Evolutionary conservation across 495 filamentous ascomycete genomes (phyloP).

Genomic region (Pseudoneurospora amorphoporcata): DNA sequence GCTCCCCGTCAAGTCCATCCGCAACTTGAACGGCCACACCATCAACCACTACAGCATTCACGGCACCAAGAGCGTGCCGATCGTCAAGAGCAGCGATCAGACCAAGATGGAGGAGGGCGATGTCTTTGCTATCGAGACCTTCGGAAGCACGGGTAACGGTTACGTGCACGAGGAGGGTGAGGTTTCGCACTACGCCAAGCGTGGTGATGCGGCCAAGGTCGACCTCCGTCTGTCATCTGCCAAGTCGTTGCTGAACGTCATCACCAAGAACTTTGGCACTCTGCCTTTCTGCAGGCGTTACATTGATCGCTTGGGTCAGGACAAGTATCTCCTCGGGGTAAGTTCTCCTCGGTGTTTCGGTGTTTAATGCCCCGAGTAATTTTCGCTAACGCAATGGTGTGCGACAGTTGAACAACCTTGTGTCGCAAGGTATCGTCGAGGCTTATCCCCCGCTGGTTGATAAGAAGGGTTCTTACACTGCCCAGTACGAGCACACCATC

Average conservation of each 20-base stretch:
- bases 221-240: constrained; percentile 63
- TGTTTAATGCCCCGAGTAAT: background rate
- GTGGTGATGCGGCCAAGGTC: constrained; percentile 53
- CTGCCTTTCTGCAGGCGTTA: constrained; percentile 80
- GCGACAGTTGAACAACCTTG: constrained; percentile 76
- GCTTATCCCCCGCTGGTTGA: constrained; percentile 83
- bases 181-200: constrained; percentile 66
- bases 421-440: constrained; percentile 74
- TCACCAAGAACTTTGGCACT: constrained; percentile 88
- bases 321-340: constrained; percentile 80
- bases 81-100: constrained; percentile 68
- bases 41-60: constrained; percentile 83
- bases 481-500: constrained; percentile 93
- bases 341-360: constrained; percentile 17
- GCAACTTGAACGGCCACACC: constrained; percentile 82
- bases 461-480: constrained; percentile 90
- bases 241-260: constrained; percentile 71
- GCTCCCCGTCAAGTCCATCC: constrained; percentile 73
- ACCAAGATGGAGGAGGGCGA: constrained; percentile 95
- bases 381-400: constrained; percentile 9
- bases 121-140: constrained; percentile 87
- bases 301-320: constrained; percentile 73
- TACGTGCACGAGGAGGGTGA: constrained; percentile 76
- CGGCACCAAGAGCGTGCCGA: constrained; percentile 79
- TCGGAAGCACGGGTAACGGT: constrained; percentile 84